A percentile compares a stretch with the other conserved stretches of the same genome.
Conservation (phyloP, 1,284 basidiomycete genomes). For the Limonomyces culmigenus region DNA sequence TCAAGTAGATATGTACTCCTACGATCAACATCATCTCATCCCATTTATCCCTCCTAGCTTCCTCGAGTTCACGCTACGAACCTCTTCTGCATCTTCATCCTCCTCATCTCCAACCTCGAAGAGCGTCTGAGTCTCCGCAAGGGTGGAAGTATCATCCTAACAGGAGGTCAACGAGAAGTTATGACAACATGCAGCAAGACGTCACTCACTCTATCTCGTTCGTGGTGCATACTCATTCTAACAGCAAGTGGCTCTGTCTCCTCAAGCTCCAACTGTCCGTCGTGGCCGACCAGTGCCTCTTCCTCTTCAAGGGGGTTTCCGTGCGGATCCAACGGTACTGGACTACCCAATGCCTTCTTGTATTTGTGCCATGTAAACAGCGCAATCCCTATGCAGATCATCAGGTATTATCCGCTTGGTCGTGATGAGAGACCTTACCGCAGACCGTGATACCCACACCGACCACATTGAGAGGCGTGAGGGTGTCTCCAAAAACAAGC, state of each 20-base stretch:
- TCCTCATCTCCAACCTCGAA: constrained; percentile 2
- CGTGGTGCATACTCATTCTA: background rate
- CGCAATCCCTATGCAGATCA: constrained; percentile 73
- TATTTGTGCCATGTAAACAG: constrained; percentile 87
- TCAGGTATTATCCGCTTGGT: too few relatives aligned
- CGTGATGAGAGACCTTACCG: constrained; percentile 33
- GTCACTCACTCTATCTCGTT: background rate
- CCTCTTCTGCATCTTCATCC: constrained; percentile 19
- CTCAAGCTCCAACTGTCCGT: constrained; percentile 9
- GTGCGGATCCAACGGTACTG: constrained; percentile 49
- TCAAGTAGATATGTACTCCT: too few relatives aligned
- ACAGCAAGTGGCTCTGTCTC: background rate
- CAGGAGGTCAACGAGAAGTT: background rate
- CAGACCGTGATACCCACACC: constrained; percentile 79
- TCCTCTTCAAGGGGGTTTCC: constrained; percentile 42
- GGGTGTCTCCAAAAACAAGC: constrained; percentile 84
- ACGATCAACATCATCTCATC: too few relatives aligned
- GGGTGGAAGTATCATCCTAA: background rate
- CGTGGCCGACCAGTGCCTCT: constrained; percentile 8
- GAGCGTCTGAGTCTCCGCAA: background rate
- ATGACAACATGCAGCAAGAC: too few relatives aligned
- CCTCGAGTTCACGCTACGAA: constrained; percentile 19
- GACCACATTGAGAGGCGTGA: constrained; percentile 83
- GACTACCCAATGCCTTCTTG: constrained; percentile 58
- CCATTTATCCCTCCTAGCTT: too few relatives aligned